Evolutionary conservation across 768 basidiomycete genomes (phyloP).

Genomic region (Daedaleopsis sinensis): DNA sequence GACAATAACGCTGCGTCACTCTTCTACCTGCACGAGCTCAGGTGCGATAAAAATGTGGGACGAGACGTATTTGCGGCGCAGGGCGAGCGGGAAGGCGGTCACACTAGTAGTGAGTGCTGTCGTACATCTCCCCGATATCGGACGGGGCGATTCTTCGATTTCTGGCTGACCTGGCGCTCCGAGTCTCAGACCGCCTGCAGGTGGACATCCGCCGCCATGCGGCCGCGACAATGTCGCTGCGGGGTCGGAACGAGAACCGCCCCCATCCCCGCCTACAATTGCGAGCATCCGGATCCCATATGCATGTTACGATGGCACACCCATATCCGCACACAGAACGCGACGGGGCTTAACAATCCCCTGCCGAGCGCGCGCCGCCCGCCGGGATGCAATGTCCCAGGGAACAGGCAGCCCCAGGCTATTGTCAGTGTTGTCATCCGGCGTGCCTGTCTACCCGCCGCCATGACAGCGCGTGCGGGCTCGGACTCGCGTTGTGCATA

Average conservation of each 20-base stretch:
- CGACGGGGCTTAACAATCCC: neutral
- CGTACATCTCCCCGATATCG: constrained; percentile 6
- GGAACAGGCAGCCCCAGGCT: constrained; percentile 10
- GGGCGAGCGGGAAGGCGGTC: neutral
- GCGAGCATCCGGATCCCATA: neutral
- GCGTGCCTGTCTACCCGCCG: constrained; percentile 11
- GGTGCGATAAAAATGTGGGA: constrained; percentile 16
- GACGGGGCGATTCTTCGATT: neutral
- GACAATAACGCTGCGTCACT: constrained; percentile 10
- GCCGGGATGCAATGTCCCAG: constrained; percentile 15
- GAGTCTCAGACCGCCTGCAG: no score
- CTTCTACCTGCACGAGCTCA: neutral
- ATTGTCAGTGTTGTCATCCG: constrained; percentile 15
- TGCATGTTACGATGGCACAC: neutral
- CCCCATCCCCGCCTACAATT: constrained; percentile 2
- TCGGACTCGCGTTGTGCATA: constrained; percentile 2
- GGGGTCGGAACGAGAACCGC: constrained; percentile 12
- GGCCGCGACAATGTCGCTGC: neutral
- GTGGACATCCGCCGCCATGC: neutral
- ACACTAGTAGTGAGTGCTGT: neutral
- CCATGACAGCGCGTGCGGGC: neutral
- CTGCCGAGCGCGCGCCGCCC: neutral
- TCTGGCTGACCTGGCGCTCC: neutral
- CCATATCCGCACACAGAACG: neutral
- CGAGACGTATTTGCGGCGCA: constrained; percentile 4